Evolutionary conservation across 1,139 yeast species (phyloP).

Genomic region (Lodderomyces metapsilosis): DNA sequence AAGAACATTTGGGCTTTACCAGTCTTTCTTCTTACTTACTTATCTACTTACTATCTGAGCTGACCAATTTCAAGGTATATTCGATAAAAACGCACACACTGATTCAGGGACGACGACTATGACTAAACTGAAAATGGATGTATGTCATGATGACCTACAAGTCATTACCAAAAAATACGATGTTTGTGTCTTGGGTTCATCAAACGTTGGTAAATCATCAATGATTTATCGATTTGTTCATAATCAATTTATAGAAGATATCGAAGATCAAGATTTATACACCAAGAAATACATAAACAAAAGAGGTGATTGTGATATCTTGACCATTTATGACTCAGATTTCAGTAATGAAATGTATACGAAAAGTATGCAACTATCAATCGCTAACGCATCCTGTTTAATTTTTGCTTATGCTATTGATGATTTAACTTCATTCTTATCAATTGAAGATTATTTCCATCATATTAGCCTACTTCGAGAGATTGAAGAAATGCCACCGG

Average conservation of each 20-base stretch:
- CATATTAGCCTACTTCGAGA: slow-evolving; percentile 19
- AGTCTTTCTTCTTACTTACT: no score
- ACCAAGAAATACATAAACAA: slow-evolving; percentile 20
- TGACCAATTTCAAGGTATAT: no score
- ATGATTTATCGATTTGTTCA: slow-evolving; percentile 27
- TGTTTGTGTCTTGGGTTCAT: slow-evolving; percentile 33
- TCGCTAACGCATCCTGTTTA: slow-evolving; percentile 30
- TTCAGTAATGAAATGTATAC: slow-evolving; percentile 27
- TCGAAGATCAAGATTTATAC: slow-evolving; percentile 32
- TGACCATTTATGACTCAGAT: slow-evolving; percentile 29
- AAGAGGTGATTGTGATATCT: slow-evolving; percentile 18
- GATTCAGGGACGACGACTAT: no score
- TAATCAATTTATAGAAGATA: slow-evolving; percentile 19
- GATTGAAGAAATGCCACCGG: slow-evolving; percentile 29
- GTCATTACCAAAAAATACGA: slow-evolving; percentile 29
- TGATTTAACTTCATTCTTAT: slow-evolving; percentile 26
- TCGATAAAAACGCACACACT: no score
- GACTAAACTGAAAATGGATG: background rate
- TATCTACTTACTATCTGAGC: no score
- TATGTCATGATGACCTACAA: slow-evolving; percentile 12
- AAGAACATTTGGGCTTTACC: no score
- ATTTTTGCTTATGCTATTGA: slow-evolving; percentile 33
- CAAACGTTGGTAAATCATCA: slow-evolving; percentile 31
- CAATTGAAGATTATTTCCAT: slow-evolving; percentile 27
- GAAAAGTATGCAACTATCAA: slow-evolving; percentile 26